Percentiles rank a stretch among this genome's conserved stretches.
Evolutionary conservation across 805 yeast genomes (phyloP).

Genomic region (Ogataea ramenticola): DNA sequence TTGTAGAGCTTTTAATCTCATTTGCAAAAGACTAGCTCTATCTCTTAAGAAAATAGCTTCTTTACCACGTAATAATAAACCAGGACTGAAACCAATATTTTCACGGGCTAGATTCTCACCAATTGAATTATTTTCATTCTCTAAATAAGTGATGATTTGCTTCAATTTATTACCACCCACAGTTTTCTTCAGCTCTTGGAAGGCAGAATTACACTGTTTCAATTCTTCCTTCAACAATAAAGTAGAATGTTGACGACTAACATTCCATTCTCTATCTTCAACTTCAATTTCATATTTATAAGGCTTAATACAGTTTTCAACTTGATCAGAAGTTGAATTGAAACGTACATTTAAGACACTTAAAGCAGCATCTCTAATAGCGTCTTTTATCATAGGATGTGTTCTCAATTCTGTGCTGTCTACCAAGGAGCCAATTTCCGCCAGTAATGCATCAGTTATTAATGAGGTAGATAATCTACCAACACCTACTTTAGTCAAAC

Average conservation of each 20-base stretch:
- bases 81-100: constrained; percentile 77
- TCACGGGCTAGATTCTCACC: constrained; percentile 47
- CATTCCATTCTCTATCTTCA: constrained; percentile 90
- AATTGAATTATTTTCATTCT: constrained; percentile 32
- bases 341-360: constrained; percentile 71
- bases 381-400: constrained; percentile 80
- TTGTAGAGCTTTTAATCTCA: constrained; percentile 72
- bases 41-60: constrained; percentile 77
- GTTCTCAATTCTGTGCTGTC: constrained; percentile 68
- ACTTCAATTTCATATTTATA: constrained; percentile 95
- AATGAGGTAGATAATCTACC: constrained; percentile 84
- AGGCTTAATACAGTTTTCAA: constrained; percentile 96
- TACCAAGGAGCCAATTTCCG: constrained; percentile 70
- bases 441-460: constrained; percentile 70
- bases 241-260: constrained; percentile 73
- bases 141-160: constrained; percentile 73
- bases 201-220: constrained; percentile 68
- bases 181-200: constrained; percentile 48
- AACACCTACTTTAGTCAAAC: constrained; percentile 85
- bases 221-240: constrained; percentile 75
- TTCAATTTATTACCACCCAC: constrained; percentile 80
- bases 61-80: constrained; percentile 68
- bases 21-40: constrained; percentile 57
- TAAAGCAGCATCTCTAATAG: constrained; percentile 79
- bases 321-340: constrained; percentile 94